Evolutionary conservation across 1,139 yeast genomes (phyloP), one percentile per base, ranked within the genome.

Genomic region (Yamadazyma sp.): DNA sequence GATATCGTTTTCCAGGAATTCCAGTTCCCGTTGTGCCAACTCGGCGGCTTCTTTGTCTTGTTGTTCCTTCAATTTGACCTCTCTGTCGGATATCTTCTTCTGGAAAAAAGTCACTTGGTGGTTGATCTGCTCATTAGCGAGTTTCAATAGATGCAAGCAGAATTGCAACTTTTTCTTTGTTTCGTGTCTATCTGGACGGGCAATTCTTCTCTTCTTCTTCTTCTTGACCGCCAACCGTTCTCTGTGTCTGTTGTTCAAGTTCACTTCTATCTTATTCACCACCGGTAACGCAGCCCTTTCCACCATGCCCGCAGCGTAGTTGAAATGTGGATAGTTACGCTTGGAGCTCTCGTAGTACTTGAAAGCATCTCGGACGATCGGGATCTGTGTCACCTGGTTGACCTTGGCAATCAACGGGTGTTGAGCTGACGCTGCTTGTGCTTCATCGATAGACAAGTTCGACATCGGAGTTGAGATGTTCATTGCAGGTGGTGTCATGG

Each of bases 71-170:
- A 25, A n/a, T 32, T 39, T 33, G 29, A 33, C 27, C 45, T 56
- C 56, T 33, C 56, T 46, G 46, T 62, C 69, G 14, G 45, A 38
- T 11, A 72, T 61, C 42, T 60, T 61, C 27, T 58, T 60, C 54
- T 85, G 91, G 37, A 87, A 67, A 41, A 71, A 74, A 40, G 64
- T 64, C n/a, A 86, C 84, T 53, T 84, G 83, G 31, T 73, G 62
- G 28, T 80, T 79, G 22, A 87, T 73, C 45, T 82, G 84, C 46
- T 79, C 83, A 54, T 85, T 87, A 7, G 96, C 95, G 34, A 86
- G 70, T 55, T 83, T 79, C 43, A 87, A 68, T 45, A 88, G 66
- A 45, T 84, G 87, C 41, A 87, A 67, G 50, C 94, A 83, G 42
- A 87, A 82, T 37, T 87, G 79, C 38, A 87, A 61, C 45, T 88